Evolutionary conservation across 768 basidiomycete genomes (phyloP), one percentile per base, ranked within the genome.

Genomic region (Xerocomellus chrysenteron): DNA sequence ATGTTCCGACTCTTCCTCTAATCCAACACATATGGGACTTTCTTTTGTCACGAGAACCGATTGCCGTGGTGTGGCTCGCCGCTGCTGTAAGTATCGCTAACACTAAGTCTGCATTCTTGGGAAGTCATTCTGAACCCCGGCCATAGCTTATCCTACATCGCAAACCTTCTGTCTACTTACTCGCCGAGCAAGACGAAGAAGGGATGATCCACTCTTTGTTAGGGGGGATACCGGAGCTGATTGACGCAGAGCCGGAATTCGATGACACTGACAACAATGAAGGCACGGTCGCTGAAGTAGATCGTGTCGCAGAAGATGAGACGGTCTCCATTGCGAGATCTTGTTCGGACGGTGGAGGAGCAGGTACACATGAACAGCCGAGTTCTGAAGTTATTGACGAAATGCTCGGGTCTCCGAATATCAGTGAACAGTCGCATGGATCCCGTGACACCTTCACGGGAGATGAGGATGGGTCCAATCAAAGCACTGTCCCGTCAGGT

Each of bases 1-100:
- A 97, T 63, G 81, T 94, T 54, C 92, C 94, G 9, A 90, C 90
- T 2, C 80, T 96, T n/a, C 82, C 88, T 5, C 84, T 94, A 39
- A 89, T 94, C 28, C 94, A 96, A 68, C 88, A 94, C 59, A 83
- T 94, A 46, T 98, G 96, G 71, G 94, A 98, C 72, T 98, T 86
- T 67, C 73, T 97, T 11, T 74, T 98, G 13, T 83, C 85, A 59
- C 80, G 94, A 36, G 92, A 92, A 26, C 94, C 94, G 11, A 82
- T 94, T 30, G 78, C 80, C 1, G 79, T 85, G 3, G 87, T 96
- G 0, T 98, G 96, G 75, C 82, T 97, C 11, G 86, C 85, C 16
- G 83, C 87, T 35, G 87, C 90, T 40, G 93, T 96, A 68, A 63
- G 89, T 80, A 11, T 30, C 17, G 42, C 17, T 43, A n/a, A 35